Percentiles rank a stretch among this genome's conserved stretches.
phyloP scores from a whole-genome alignment of 768 basidiomycete species.

The Boletellus emodensis region DNA sequence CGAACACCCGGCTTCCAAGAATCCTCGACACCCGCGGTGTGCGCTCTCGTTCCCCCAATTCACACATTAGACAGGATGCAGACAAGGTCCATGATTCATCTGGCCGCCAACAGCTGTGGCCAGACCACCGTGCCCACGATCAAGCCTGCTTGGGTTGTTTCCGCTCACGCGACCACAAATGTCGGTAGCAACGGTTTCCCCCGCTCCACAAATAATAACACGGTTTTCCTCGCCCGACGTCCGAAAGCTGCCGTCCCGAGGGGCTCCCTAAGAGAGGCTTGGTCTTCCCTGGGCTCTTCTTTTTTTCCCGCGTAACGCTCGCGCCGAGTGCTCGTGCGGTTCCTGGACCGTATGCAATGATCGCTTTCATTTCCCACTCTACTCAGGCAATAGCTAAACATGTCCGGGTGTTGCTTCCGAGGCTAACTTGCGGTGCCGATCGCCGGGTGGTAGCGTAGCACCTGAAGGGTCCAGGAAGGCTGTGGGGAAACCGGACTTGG shows the following conservation, averaged over 20 bases:
- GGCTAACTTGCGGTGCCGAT: too few species aligned
- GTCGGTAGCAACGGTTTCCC: neutral
- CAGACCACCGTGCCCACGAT: neutral
- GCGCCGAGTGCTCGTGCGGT: neutral
- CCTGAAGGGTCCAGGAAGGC: too few species aligned
- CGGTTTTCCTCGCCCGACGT: neutral
- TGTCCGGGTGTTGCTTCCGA: too few species aligned
- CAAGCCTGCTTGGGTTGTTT: neutral
- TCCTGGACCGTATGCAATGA: too few species aligned
- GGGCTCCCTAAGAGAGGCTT: too few species aligned
- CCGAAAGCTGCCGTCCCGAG: constrained; percentile 2
- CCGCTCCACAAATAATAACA: neutral
- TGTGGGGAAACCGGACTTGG: too few species aligned
- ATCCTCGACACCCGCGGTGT: too few species aligned
- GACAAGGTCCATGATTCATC: neutral
- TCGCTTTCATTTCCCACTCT: neutral
- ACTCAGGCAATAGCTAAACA: too few species aligned
- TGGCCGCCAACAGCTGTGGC: neutral
- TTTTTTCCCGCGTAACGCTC: neutral
- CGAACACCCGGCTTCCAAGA: too few species aligned
- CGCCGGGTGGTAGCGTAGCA: too few species aligned
- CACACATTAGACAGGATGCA: neutral
- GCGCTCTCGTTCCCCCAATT: neutral
- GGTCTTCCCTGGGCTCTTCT: neutral
- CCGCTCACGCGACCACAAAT: constrained; percentile 1